A percentile compares a stretch with the other conserved stretches of the same genome.
Conservation (phyloP, 116 monocot genomes). For the Dioscorea cayenensis region DNA sequence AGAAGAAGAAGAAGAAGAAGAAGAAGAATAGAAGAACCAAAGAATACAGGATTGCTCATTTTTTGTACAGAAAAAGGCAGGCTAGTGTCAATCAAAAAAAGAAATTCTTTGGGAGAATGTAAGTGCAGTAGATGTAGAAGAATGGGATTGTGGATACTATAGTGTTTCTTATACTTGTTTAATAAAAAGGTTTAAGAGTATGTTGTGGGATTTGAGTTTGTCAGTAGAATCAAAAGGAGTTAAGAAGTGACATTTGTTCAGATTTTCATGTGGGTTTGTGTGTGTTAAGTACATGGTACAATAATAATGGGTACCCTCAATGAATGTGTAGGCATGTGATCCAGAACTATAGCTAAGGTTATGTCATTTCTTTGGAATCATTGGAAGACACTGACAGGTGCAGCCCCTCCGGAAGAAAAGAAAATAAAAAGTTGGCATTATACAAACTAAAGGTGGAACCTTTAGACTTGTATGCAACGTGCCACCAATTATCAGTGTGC, state of each 20-base stretch:
- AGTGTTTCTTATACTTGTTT: neutral
- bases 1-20: neutral
- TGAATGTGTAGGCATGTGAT: constrained; percentile 1
- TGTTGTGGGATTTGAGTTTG: neutral
- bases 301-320: constrained; percentile 5
- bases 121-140: neutral
- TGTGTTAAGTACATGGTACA: constrained; percentile 1
- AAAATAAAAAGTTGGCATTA: neutral
- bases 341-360: constrained; percentile 13
- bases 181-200: neutral
- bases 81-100: neutral
- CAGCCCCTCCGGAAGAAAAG: constrained; percentile 1
- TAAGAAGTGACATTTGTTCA: neutral
- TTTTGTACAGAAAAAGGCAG: neutral
- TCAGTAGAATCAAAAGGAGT: no score
- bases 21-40: neutral
- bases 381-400: constrained; percentile 12
- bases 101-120: constrained; percentile 1
- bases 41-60: neutral
- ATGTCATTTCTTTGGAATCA: constrained; percentile 12
- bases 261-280: neutral
- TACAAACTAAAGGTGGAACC: no score
- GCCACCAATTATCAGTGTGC: no score
- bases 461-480: no score
- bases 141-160: neutral